phyloP scores from a whole-genome alignment of 371 early-diverging fungal genomes.

The Syncephalastrum monosporum region DNA sequence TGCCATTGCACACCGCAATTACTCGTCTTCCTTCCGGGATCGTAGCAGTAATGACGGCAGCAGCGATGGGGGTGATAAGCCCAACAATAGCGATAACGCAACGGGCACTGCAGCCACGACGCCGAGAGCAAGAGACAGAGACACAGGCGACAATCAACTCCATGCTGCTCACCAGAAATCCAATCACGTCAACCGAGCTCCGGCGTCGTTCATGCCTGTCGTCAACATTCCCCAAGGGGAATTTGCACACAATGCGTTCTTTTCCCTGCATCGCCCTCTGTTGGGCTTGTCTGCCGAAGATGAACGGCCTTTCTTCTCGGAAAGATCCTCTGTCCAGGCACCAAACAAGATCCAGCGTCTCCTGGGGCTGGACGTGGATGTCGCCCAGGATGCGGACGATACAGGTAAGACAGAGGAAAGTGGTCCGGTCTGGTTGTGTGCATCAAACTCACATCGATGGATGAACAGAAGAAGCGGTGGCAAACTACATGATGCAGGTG shows the following conservation, averaged over 20 bases:
- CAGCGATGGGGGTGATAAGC: too few species aligned
- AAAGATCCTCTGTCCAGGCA: conserved; percentile 1
- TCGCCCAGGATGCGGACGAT: conserved; percentile 3
- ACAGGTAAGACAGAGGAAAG: conserved; percentile 6
- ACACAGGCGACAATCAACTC: too few species aligned
- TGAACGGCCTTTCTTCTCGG: conserved; percentile 39
- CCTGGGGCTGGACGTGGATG: conserved; percentile 6
- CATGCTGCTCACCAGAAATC: too few species aligned
- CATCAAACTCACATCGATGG: not conserved
- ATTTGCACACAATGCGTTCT: conserved; percentile 49
- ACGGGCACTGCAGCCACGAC: too few species aligned
- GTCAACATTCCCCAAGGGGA: conserved; percentile 52
- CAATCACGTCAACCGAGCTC: not conserved
- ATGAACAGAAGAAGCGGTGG: conserved; percentile 23
- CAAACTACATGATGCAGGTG: conserved; percentile 29
- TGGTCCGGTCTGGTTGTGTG: conserved; percentile 10
- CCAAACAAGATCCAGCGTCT: conserved; percentile 12
- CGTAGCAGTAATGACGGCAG: too few species aligned
- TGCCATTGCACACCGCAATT: too few species aligned
- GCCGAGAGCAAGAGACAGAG: too few species aligned
- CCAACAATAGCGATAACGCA: too few species aligned
- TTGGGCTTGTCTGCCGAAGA: conserved; percentile 38
- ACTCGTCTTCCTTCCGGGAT: too few species aligned
- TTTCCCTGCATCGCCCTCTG: conserved; percentile 48
- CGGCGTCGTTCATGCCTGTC: conserved; percentile 42